These are phyloP conservation scores for Mycena capillaripes DNA, from an alignment of 768 basidiomycete species.

Conservation along the genomic window DNA sequence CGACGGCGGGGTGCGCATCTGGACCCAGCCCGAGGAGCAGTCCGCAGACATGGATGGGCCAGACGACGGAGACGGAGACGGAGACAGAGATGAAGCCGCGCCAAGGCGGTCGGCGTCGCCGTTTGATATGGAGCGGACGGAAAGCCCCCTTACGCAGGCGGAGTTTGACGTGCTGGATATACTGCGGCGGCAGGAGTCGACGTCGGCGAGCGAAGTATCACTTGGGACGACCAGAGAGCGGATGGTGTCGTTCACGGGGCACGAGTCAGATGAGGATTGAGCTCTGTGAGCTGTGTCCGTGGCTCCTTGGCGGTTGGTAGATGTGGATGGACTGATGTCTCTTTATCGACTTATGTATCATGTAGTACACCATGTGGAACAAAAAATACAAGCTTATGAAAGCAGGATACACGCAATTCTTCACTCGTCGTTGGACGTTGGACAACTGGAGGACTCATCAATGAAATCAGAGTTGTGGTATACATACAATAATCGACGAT, in stretches of 20 bases:
- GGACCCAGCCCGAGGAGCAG: slow-evolving; percentile 62
- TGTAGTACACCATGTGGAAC: slow-evolving; percentile 2
- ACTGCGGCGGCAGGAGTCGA: slow-evolving; percentile 9
- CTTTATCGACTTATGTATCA: slow-evolving; percentile 26
- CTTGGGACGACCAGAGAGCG: slow-evolving; percentile 28
- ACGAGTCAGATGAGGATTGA: slow-evolving; percentile 11
- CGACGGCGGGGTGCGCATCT: slow-evolving; percentile 82
- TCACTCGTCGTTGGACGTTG: no score
- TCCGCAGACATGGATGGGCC: slow-evolving; percentile 16
- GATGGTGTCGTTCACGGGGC: slow-evolving; percentile 26
- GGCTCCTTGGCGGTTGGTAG: background rate
- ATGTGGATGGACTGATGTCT: background rate
- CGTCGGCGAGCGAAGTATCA: slow-evolving; percentile 26
- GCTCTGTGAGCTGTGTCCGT: no score
- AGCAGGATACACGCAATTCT: no score
- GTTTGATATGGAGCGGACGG: slow-evolving; percentile 35
- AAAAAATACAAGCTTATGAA: background rate
- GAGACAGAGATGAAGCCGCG: background rate
- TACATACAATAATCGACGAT: no score
- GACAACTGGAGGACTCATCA: no score
- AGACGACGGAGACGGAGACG: slow-evolving; percentile 35
- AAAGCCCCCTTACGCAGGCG: slow-evolving; percentile 35
- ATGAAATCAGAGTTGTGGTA: no score
- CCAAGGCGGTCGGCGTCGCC: slow-evolving; percentile 31
- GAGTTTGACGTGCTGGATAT: slow-evolving; percentile 34